phyloP scores from a whole-genome alignment of 1,284 basidiomycete species.

The Ceratobasidium sp. region DNA sequence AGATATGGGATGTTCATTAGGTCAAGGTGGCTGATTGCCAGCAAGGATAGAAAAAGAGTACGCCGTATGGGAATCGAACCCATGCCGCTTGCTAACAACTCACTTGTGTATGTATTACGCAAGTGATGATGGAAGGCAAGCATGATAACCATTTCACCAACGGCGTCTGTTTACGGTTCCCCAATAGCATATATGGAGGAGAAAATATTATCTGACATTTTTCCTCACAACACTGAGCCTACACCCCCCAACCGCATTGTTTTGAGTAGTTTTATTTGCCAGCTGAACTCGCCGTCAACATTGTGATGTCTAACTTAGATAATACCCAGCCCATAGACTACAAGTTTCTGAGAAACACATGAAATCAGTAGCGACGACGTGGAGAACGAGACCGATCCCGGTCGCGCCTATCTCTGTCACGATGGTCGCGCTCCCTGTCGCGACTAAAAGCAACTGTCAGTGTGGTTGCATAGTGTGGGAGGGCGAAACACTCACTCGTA shows the following conservation, averaged over 20 bases:
- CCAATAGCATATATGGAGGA: no score
- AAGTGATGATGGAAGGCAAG: slow-evolving; percentile 83
- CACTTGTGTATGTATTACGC: no score
- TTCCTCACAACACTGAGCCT: no score
- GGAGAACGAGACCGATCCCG: slow-evolving; percentile 82
- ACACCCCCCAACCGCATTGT: no score
- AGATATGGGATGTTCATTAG: no score
- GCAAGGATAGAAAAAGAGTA: slow-evolving; percentile 8
- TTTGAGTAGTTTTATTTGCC: neutral
- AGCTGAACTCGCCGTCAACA: neutral
- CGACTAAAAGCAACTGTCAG: slow-evolving; percentile 2
- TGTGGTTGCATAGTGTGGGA: neutral
- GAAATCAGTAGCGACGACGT: slow-evolving; percentile 51
- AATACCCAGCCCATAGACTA: neutral
- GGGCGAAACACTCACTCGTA: slow-evolving; percentile 67
- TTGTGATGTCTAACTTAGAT: neutral
- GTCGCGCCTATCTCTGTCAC: slow-evolving; percentile 58
- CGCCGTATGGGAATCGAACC: neutral
- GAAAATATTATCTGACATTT: no score
- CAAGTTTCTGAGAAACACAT: neutral
- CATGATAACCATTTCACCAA: slow-evolving; percentile 85
- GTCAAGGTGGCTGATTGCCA: no score
- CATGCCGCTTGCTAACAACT: slow-evolving; percentile 10
- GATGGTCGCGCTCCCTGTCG: slow-evolving; percentile 21
- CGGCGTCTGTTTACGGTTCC: no score